Percentiles rank a stretch among this genome's conserved stretches.
These are phyloP conservation scores for Coemansia sp. DNA, from an alignment of 192 early-diverging fungal genomes.

Conservation along the genomic window DNA sequence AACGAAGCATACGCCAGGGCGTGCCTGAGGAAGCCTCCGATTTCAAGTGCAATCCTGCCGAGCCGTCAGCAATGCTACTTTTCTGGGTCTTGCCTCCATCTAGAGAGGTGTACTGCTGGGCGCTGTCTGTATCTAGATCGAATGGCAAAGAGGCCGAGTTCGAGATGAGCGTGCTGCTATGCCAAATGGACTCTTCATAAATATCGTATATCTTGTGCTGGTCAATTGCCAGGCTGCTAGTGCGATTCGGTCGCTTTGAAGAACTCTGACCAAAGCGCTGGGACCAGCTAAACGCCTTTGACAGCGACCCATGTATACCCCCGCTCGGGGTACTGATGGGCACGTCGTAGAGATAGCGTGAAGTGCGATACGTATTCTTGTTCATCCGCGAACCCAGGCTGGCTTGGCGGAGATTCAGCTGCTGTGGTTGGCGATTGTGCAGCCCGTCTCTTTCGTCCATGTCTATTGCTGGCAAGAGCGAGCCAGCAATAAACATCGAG, in stretches of 20 bases:
- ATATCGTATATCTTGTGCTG: constrained; percentile 55
- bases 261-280: constrained; percentile 28
- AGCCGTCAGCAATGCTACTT: neutral
- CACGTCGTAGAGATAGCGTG: constrained; percentile 49
- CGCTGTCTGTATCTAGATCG: neutral
- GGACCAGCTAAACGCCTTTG: constrained; percentile 36
- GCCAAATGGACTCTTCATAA: constrained; percentile 52
- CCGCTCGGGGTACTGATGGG: constrained; percentile 13
- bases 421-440: neutral
- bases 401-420: neutral
- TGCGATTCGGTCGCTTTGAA: constrained; percentile 7
- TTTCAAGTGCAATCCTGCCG: neutral
- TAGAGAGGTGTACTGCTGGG: neutral
- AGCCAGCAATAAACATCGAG: constrained; percentile 41
- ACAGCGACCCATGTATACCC: constrained; percentile 25
- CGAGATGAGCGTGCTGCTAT: constrained; percentile 11
- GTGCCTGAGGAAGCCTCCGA: constrained; percentile 22
- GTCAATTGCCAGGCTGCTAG: constrained; percentile 24
- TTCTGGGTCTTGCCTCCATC: neutral
- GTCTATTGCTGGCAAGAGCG: constrained; percentile 18
- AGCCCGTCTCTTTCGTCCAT: neutral
- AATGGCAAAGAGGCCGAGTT: neutral
- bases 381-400: constrained; percentile 14
- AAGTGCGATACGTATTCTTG: constrained; percentile 13
- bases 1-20: constrained; percentile 36